phyloP scores from a whole-genome alignment of 345 rosid genomes.

The Eucalyptus virginea region DNA sequence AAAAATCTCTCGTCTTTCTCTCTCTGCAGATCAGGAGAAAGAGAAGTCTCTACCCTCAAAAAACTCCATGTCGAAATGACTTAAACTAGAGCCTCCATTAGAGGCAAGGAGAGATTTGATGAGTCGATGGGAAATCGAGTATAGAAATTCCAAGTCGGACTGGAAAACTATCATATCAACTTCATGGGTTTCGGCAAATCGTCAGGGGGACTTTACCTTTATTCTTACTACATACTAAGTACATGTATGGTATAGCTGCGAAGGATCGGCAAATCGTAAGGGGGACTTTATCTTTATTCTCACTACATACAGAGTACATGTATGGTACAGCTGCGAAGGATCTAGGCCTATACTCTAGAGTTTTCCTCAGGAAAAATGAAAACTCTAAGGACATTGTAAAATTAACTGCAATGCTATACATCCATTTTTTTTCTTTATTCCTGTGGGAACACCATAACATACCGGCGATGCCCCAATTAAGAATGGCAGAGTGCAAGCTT shows the following conservation, averaged over 20 bases:
- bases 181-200: background rate
- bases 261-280: background rate
- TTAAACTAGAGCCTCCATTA: no score
- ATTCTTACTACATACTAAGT: background rate
- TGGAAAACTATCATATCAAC: background rate
- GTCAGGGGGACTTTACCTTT: background rate
- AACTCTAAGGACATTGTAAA: background rate
- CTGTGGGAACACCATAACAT: slow-evolving; percentile 89
- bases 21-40: background rate
- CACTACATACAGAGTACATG: background rate
- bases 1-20: background rate
- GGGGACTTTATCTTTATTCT: background rate
- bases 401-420: background rate
- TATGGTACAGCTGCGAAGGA: background rate
- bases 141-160: background rate
- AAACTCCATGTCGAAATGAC: background rate
- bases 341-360: background rate
- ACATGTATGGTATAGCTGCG: background rate
- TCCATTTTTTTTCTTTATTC: slow-evolving; percentile 46
- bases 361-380: background rate
- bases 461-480: slow-evolving; percentile 94
- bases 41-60: background rate
- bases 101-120: background rate
- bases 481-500: slow-evolving; percentile 56
- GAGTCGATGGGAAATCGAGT: background rate